Percentiles rank a stretch among this genome's conserved stretches.
Conservation (phyloP, 352 stramenopile species). For the Thraustotheca clavata region DNA sequence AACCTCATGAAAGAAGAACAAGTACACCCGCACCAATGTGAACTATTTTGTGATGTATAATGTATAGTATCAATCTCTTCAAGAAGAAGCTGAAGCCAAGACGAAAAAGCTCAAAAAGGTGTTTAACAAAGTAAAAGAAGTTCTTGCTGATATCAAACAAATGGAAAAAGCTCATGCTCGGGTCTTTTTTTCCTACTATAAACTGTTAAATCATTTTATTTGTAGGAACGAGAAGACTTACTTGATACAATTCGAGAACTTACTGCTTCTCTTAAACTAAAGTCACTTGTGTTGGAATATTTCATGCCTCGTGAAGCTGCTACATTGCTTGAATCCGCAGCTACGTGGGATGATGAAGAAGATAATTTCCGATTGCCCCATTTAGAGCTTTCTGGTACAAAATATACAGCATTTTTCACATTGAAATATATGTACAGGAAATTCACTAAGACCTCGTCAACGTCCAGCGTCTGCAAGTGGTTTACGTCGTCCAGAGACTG, state of each 20-base stretch:
- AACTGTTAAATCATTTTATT: not conserved
- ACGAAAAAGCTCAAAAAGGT: constrained; percentile 96
- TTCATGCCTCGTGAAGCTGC: constrained; percentile 79
- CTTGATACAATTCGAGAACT: constrained; percentile 94
- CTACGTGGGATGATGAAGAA: constrained; percentile 65
- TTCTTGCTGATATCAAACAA: constrained; percentile 88
- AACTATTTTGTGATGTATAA: not conserved
- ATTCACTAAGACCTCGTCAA: constrained; percentile 42
- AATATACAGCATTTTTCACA: not conserved
- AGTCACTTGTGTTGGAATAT: constrained; percentile 88
- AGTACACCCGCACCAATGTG: not conserved
- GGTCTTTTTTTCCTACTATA: not conserved
- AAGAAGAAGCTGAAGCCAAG: constrained; percentile 93
- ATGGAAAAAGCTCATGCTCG: constrained; percentile 88
- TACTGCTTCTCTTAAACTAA: constrained; percentile 94
- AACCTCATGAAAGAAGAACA: constrained; percentile 90
- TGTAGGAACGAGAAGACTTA: constrained; percentile 88
- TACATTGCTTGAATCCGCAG: constrained; percentile 43
- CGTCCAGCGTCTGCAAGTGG: constrained; percentile 62
- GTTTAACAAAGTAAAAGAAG: constrained; percentile 85
- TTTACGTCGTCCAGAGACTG: constrained; percentile 56
- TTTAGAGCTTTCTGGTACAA: constrained; percentile 67
- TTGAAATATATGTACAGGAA: constrained; percentile 9
- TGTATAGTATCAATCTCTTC: constrained; percentile 64
- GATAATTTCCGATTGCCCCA: constrained; percentile 60